Conservation (phyloP, 176 grass and related monocot genomes). For the Secale cereale region DNA sequence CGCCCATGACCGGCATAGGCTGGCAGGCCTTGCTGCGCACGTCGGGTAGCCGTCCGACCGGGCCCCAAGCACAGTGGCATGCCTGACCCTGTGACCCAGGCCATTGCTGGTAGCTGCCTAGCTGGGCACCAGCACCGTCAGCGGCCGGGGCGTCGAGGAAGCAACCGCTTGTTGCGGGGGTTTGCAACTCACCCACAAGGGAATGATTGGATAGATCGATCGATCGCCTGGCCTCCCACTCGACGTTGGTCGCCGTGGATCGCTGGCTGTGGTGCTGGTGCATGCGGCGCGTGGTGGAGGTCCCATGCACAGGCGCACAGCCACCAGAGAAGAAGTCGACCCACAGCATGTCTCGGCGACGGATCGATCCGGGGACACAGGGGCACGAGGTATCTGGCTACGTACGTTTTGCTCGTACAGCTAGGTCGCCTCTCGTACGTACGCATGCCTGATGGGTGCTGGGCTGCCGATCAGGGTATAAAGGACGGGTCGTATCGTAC, state of each 20-base stretch:
- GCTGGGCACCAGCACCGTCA: not conserved
- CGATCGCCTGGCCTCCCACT: not conserved
- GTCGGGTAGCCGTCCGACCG: not conserved
- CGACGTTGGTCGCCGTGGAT: not conserved
- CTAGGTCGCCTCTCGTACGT: not conserved
- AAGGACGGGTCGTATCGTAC: too few species aligned
- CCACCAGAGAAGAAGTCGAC: too few species aligned
- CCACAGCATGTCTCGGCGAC: not conserved
- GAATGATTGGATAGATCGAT: not conserved
- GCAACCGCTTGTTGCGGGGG: not conserved
- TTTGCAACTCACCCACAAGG: too few species aligned
- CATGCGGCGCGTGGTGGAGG: not conserved
- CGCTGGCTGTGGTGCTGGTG: not conserved
- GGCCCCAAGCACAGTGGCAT: not conserved
- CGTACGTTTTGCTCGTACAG: not conserved
- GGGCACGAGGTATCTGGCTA: not conserved
- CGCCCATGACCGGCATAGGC: not conserved
- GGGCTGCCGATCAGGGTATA: too few species aligned
- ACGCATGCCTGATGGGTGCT: not conserved
- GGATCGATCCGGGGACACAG: not conserved
- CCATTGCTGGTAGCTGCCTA: too few species aligned
- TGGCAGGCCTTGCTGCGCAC: not conserved
- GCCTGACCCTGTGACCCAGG: not conserved
- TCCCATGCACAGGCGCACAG: not conserved
- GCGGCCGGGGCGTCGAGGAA: not conserved